A percentile compares a stretch with the other conserved stretches of the same genome.
These are phyloP conservation scores for Marasmius oreades DNA, from an alignment of 1,284 basidiomycete species.

Conservation along the genomic window DNA sequence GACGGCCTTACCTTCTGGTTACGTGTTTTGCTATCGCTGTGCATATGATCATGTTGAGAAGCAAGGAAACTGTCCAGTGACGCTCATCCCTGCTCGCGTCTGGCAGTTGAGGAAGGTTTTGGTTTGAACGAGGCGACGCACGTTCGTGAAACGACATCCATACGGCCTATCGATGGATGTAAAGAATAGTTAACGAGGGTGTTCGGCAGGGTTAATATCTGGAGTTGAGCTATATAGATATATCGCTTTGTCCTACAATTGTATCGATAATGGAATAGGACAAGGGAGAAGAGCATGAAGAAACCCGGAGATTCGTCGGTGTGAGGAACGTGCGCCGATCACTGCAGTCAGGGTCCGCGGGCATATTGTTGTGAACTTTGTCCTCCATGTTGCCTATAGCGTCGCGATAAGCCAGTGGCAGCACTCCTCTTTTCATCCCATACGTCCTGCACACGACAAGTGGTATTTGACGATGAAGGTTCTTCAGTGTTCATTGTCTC, in stretches of 20 bases:
- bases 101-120: slow-evolving; percentile 90
- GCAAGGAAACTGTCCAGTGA: slow-evolving; percentile 83
- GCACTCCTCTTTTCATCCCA: neutral
- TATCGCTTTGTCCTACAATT: too few relatives aligned
- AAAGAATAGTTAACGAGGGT: neutral
- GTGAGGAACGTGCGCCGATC: neutral
- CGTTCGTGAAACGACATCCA: slow-evolving; percentile 33
- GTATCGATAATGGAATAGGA: too few relatives aligned
- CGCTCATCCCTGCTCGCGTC: slow-evolving; percentile 66
- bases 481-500: slow-evolving; percentile 7
- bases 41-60: slow-evolving; percentile 82
- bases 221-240: neutral
- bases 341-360: neutral
- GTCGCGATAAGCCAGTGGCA: neutral
- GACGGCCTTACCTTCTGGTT: slow-evolving; percentile 88
- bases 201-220: neutral
- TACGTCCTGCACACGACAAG: neutral
- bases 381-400: neutral
- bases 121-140: slow-evolving; percentile 46
- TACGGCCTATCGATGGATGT: neutral
- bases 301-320: too few relatives aligned
- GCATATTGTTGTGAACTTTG: neutral
- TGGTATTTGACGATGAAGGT: slow-evolving; percentile 38
- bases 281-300: too few relatives aligned
- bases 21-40: slow-evolving; percentile 96